A percentile compares a stretch with the other conserved stretches of the same genome.
Conservation (phyloP, 176 grass and related monocot species). For the Calamus simplicifolius region DNA sequence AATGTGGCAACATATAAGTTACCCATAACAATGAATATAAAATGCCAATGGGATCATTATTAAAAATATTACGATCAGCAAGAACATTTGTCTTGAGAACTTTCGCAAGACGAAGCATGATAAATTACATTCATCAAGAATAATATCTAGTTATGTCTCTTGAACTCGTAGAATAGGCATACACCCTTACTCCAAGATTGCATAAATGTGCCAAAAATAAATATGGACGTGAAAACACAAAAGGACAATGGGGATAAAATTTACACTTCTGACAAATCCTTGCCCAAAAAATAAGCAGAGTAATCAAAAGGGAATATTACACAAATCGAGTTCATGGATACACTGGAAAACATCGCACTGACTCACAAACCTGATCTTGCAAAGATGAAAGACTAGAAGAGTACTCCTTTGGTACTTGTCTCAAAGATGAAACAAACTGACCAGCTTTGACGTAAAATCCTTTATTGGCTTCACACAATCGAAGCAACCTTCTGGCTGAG, state of each 20-base stretch:
- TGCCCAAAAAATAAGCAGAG: constrained; percentile 29
- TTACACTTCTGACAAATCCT: constrained; percentile 72
- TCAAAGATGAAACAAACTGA: constrained; percentile 84
- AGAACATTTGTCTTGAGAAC: no score
- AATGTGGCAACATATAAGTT: no score
- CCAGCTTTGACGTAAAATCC: constrained; percentile 99
- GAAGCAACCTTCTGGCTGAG: constrained; percentile 69
- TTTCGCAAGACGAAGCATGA: no score
- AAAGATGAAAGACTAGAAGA: constrained; percentile 69
- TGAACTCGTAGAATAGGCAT: no score
- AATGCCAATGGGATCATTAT: no score
- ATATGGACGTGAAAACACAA: neutral
- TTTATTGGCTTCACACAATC: constrained; percentile 68
- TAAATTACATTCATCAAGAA: no score
- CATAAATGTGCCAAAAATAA: constrained; percentile 14
- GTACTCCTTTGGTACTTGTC: constrained; percentile 87
- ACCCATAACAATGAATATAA: no score
- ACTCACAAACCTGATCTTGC: constrained; percentile 71
- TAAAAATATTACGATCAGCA: no score
- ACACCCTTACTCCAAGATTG: no score
- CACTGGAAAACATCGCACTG: neutral
- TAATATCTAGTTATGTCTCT: no score
- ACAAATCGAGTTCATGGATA: neutral
- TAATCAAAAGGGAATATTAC: constrained; percentile 5
- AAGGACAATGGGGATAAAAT: neutral